These are phyloP conservation scores for Tricladium varicosporioides DNA, from an alignment of 2,329 filamentous ascomycete species.

Conservation along the genomic window DNA sequence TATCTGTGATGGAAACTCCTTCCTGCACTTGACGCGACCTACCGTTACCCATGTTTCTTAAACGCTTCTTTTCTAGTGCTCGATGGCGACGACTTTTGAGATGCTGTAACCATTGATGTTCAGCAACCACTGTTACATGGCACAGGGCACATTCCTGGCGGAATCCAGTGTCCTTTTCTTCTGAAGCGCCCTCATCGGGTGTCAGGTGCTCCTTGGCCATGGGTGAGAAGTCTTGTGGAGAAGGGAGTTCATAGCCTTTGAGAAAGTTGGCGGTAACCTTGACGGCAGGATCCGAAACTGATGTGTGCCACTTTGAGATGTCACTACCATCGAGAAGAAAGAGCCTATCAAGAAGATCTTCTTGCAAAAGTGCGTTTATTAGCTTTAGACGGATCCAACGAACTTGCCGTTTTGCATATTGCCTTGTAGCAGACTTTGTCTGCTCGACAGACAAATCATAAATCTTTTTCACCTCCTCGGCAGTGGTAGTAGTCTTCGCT, in stretches of 20 bases:
- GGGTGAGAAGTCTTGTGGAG: constrained; percentile 55
- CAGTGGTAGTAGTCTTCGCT: constrained; percentile 26
- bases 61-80: constrained; percentile 28
- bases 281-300: constrained; percentile 66
- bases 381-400: constrained; percentile 87
- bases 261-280: constrained; percentile 65
- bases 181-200: constrained; percentile 48
- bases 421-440: constrained; percentile 79
- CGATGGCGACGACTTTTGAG: constrained; percentile 44
- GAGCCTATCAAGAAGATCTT: constrained; percentile 53
- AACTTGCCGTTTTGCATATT: constrained; percentile 82
- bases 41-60: constrained; percentile 19
- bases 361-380: constrained; percentile 61
- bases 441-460: constrained; percentile 63
- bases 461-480: constrained; percentile 50
- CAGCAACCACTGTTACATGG: constrained; percentile 57
- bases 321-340: constrained; percentile 83
- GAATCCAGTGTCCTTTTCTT: constrained; percentile 44
- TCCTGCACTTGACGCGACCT: constrained; percentile 14
- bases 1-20: background rate
- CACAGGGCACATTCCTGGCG: constrained; percentile 71
- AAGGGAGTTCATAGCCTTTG: constrained; percentile 39
- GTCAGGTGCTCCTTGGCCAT: constrained; percentile 55
- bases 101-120: constrained; percentile 49
- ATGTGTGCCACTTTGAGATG: constrained; percentile 54